Evolutionary conservation across 164 flowering plant genomes (phyloP).

Genomic region (Stephania yunnanensis): DNA sequence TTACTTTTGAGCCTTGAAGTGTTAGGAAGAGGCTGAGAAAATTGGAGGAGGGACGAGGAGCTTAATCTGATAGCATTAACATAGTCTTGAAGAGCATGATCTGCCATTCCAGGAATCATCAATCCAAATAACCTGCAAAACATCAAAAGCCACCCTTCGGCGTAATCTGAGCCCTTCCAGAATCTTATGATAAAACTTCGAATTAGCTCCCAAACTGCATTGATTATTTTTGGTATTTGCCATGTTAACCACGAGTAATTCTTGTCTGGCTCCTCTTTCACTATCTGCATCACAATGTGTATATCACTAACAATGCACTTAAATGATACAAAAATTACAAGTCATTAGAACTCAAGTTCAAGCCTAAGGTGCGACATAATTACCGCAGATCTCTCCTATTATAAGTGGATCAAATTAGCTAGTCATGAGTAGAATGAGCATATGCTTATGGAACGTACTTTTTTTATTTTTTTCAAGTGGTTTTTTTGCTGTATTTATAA

Average conservation of each 20-base stretch:
- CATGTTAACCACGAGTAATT: conserved; percentile 52
- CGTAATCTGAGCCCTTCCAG: conserved; percentile 39
- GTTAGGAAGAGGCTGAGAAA: neutral
- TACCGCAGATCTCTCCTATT: too few species aligned
- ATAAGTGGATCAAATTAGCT: too few species aligned
- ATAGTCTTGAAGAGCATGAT: conserved; percentile 57
- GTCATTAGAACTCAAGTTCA: too few species aligned
- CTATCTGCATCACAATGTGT: conserved; percentile 27
- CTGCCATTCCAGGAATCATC: conserved; percentile 56
- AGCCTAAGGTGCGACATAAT: too few species aligned
- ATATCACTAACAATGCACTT: neutral
- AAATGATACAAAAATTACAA: too few species aligned
- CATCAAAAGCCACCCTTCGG: conserved; percentile 46
- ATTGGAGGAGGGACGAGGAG: conserved; percentile 6
- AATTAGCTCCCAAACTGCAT: conserved; percentile 56
- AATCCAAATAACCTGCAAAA: conserved; percentile 41
- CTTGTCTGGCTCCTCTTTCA: conserved; percentile 61
- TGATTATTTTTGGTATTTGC: conserved; percentile 41
- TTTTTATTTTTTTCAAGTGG: too few species aligned
- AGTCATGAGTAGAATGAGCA: too few species aligned
- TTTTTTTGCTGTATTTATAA: too few species aligned
- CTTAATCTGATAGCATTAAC: conserved; percentile 45
- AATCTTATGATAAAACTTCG: conserved; percentile 46
- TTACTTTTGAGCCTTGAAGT: conserved; percentile 2
- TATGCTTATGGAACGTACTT: too few species aligned